These are phyloP conservation scores for Cryptosporidium ryanae DNA, from an alignment of 169 alveolate genomes.

Conservation along the genomic window DNA sequence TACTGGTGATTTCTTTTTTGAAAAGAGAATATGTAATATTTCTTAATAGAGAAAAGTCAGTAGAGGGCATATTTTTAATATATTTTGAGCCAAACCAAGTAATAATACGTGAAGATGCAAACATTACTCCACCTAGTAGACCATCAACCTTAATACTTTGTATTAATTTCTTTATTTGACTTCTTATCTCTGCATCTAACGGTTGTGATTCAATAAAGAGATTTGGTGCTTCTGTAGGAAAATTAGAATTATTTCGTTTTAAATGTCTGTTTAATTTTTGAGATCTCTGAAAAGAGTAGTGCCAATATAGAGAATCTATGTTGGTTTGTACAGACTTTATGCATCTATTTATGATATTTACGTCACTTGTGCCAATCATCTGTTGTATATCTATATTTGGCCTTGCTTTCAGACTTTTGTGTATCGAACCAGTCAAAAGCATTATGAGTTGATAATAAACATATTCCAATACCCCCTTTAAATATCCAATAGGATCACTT, in stretches of 20 bases:
- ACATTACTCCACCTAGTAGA: constrained; percentile 53
- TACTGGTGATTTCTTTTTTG: constrained; percentile 4
- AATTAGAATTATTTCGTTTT: not conserved
- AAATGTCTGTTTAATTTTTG: not conserved
- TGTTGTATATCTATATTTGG: constrained; percentile 64
- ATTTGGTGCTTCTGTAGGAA: constrained; percentile 15
- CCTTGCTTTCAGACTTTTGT: constrained; percentile 51
- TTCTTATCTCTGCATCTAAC: constrained; percentile 14
- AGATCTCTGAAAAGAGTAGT: not conserved
- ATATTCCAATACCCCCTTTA: constrained; percentile 52
- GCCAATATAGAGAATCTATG: constrained; percentile 45
- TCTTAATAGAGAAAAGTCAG: constrained; percentile 44
- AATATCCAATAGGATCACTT: constrained; percentile 29
- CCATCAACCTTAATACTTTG: constrained; percentile 1
- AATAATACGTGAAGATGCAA: constrained; percentile 28
- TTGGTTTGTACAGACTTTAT: constrained; percentile 34
- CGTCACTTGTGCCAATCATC: constrained; percentile 49
- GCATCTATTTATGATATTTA: constrained; percentile 34
- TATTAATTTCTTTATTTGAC: constrained; percentile 20
- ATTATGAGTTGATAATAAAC: constrained; percentile 43
- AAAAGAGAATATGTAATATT: constrained; percentile 15
- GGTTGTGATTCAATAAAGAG: constrained; percentile 45
- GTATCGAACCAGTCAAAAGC: constrained; percentile 69
- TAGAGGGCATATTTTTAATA: constrained; percentile 42
- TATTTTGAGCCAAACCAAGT: constrained; percentile 73